Conservation (phyloP, 192 early-diverging fungal genomes). For the Funneliformis mosseae region DNA sequence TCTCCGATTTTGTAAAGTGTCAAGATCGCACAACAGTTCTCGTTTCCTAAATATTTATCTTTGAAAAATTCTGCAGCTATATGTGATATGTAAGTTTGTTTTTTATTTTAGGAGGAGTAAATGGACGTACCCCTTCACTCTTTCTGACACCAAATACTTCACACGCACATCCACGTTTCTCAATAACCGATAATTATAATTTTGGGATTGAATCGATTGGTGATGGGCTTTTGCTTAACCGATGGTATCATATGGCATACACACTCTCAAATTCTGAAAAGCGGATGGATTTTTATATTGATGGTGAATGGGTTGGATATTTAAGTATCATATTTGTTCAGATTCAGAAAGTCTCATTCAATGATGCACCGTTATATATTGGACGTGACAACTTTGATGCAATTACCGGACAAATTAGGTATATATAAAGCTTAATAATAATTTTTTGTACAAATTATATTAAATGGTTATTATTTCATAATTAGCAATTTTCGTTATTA, state of each 20-base stretch:
- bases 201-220: background rate
- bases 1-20: too few relatives aligned
- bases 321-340: background rate
- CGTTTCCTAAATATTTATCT: too few relatives aligned
- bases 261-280: conserved; percentile 25
- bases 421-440: background rate
- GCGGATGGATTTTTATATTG: conserved; percentile 22
- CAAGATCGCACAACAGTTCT: too few relatives aligned
- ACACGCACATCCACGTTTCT: background rate
- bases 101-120: conserved; percentile 8
- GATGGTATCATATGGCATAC: conserved; percentile 32
- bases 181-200: background rate
- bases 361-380: too few relatives aligned
- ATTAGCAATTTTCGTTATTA: conserved; percentile 29
- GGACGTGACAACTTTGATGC: too few relatives aligned
- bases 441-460: background rate
- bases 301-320: conserved; percentile 17
- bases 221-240: background rate
- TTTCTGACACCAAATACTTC: background rate
- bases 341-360: too few relatives aligned
- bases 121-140: conserved; percentile 10
- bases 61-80: background rate
- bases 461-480: background rate
- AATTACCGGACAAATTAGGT: too few relatives aligned
- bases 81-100: background rate